Base-by-base conservation (phyloP, 768 basidiomycete genomes). In the Leucosporidium creatinivorum region DNA sequence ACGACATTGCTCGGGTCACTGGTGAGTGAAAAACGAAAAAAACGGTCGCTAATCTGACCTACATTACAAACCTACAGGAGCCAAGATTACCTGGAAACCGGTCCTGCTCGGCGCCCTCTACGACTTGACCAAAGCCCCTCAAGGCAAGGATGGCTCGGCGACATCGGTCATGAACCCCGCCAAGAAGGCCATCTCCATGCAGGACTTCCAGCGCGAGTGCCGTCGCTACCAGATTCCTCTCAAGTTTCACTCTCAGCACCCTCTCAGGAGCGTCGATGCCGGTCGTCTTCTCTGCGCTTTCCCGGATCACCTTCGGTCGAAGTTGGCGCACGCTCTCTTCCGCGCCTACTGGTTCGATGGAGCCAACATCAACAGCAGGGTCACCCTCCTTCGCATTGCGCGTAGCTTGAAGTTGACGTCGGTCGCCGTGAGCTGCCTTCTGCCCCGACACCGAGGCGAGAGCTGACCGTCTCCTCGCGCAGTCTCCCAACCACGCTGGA, bases 181-280 rank as follows among this genome's bases (percentile, higher is more conserved):
- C 26, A 60, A 60, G 58, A 60, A 60, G 39, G 36, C 33, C 36
- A 39, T 60, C 39, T 13, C 33, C 39, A 21, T 25, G 5, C 26
- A 25, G 26, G 58, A 44, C 39, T 60, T 60, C 39, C 25, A 60
- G 15, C 48, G 58, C 25, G 58, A 60, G 18, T 12, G 33, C 21
- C 12, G 18, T 28, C 58, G 58, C 1, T 60, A 60, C 39, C 36
- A 39, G 10, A n/a, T 60, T 39, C 58, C 58, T 1, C 48, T 47
- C 58, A 44, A 49, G 58, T 49, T 44, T 31, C 58, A 60, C 48
- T 39, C 58, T 47, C 39, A 60, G 39, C 39, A 60, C 58, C 58
- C 58, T 23, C 58, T 60, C 18, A 44, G 25, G 39, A 44, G n/a
- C 23, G 58, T 49, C 10, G 58, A 60, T 25, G 55, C 55, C 21